phyloP scores from a whole-genome alignment of 768 basidiomycete species.

The Mycena olivaceomarginata region DNA sequence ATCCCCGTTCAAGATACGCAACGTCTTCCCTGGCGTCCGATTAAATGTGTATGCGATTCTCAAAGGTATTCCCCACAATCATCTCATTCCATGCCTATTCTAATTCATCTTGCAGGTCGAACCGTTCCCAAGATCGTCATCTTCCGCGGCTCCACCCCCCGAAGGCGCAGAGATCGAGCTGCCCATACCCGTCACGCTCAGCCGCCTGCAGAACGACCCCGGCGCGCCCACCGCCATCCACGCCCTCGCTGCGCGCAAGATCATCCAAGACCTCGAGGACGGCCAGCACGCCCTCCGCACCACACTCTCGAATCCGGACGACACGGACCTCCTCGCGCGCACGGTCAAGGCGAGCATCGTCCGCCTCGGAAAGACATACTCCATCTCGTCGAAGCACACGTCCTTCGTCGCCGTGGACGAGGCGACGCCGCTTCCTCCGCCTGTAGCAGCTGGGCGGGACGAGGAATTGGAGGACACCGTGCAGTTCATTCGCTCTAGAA shows the following conservation, averaged over 20 bases:
- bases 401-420: slow-evolving; percentile 45
- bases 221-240: slow-evolving; percentile 38
- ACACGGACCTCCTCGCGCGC: slow-evolving; percentile 25
- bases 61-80: slow-evolving; percentile 29
- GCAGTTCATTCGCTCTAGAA: no score
- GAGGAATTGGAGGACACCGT: not conserved
- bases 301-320: slow-evolving; percentile 25
- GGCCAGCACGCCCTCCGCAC: slow-evolving; percentile 28
- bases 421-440: not conserved
- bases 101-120: slow-evolving; percentile 17
- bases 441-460: not conserved
- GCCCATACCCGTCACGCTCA: slow-evolving; percentile 31
- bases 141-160: slow-evolving; percentile 29
- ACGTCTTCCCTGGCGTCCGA: slow-evolving; percentile 35
- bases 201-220: slow-evolving; percentile 34
- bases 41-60: slow-evolving; percentile 39
- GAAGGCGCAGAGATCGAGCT: slow-evolving; percentile 44
- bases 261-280: slow-evolving; percentile 45
- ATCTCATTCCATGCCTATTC: not conserved
- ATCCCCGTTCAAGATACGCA: slow-evolving; percentile 34
- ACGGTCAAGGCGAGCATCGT: slow-evolving; percentile 42
- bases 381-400: slow-evolving; percentile 39
- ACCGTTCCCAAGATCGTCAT: slow-evolving; percentile 37
- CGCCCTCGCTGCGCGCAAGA: slow-evolving; percentile 43
- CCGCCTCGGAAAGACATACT: slow-evolving; percentile 42